phyloP scores from a whole-genome alignment of 768 basidiomycete genomes.

The Rhizopogon salebrosus region DNA sequence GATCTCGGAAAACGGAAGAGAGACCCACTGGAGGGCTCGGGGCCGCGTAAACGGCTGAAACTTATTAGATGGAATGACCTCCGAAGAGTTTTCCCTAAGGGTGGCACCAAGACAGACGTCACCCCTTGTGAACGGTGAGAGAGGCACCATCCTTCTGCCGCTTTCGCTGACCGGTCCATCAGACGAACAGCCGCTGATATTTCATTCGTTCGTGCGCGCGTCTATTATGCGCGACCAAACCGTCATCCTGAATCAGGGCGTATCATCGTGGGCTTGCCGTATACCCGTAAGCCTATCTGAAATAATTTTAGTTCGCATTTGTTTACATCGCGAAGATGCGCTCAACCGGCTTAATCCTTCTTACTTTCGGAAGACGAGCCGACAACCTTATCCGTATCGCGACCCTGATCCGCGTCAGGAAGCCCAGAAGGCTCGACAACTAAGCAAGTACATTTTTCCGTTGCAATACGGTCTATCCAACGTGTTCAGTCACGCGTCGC shows the following conservation, averaged over 20 bases:
- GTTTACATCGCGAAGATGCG: conserved; percentile 43
- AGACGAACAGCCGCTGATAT: conserved; percentile 49
- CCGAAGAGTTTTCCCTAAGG: too few relatives aligned
- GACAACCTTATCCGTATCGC: conserved; percentile 23
- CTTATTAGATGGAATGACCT: neutral
- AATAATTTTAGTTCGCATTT: neutral
- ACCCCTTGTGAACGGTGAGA: conserved; percentile 15
- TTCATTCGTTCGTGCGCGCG: conserved; percentile 43
- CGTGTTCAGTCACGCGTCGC: conserved; percentile 39
- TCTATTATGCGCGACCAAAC: conserved; percentile 67
- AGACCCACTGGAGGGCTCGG: conserved; percentile 8
- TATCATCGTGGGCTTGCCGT: conserved; percentile 62
- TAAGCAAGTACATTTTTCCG: conserved; percentile 84
- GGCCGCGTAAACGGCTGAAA: conserved; percentile 25
- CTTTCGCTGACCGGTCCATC: conserved; percentile 5
- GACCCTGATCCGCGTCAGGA: conserved; percentile 45
- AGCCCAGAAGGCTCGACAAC: conserved; percentile 48
- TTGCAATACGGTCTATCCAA: conserved; percentile 66
- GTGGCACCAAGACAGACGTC: neutral
- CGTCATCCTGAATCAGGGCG: conserved; percentile 42
- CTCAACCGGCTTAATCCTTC: conserved; percentile 53
- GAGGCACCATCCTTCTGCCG: neutral
- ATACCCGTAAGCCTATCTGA: conserved; percentile 48
- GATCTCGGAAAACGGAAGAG: conserved; percentile 19
- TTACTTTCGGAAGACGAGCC: conserved; percentile 29